A percentile compares a stretch with the other conserved stretches of the same genome.
Evolutionary conservation across 495 filamentous ascomycete species (phyloP).

Genomic region (Rostrohypoxylon terebratum): DNA sequence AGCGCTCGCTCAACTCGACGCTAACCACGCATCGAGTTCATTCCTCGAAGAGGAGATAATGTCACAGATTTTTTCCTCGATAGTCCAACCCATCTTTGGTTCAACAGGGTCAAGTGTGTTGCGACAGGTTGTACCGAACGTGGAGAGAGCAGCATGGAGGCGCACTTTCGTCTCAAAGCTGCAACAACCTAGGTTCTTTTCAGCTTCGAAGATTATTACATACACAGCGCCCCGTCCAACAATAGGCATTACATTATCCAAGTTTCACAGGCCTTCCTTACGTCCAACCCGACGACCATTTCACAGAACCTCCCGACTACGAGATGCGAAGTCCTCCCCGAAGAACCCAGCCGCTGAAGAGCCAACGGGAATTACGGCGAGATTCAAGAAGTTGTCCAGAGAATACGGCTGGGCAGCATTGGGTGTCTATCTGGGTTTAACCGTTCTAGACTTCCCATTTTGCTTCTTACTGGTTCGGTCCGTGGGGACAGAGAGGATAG

Average conservation of each 20-base stretch:
- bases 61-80: slow-evolving; percentile 40
- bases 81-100: slow-evolving; percentile 34
- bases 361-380: slow-evolving; percentile 69
- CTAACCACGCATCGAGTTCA: neutral
- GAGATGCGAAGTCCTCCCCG: slow-evolving; percentile 40
- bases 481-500: slow-evolving; percentile 87
- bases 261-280: slow-evolving; percentile 15
- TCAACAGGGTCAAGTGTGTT: slow-evolving; percentile 24
- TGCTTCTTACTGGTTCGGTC: slow-evolving; percentile 88
- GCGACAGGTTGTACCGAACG: slow-evolving; percentile 35
- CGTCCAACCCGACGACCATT: slow-evolving; percentile 46
- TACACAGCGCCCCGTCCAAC: slow-evolving; percentile 19
- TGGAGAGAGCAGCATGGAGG: slow-evolving; percentile 33
- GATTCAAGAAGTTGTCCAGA: slow-evolving; percentile 82
- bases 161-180: slow-evolving; percentile 41
- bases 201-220: slow-evolving; percentile 1
- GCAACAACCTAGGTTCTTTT: slow-evolving; percentile 3
- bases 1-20: neutral
- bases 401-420: slow-evolving; percentile 96
- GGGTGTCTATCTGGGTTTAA: slow-evolving; percentile 88
- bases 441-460: slow-evolving; percentile 91
- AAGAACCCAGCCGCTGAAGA: slow-evolving; percentile 46
- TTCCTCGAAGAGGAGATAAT: slow-evolving; percentile 20
- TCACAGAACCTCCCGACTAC: slow-evolving; percentile 46
- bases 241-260: slow-evolving; percentile 14